phyloP scores from a whole-genome alignment of 2,329 filamentous ascomycete genomes.

The Catunica adiposa region DNA sequence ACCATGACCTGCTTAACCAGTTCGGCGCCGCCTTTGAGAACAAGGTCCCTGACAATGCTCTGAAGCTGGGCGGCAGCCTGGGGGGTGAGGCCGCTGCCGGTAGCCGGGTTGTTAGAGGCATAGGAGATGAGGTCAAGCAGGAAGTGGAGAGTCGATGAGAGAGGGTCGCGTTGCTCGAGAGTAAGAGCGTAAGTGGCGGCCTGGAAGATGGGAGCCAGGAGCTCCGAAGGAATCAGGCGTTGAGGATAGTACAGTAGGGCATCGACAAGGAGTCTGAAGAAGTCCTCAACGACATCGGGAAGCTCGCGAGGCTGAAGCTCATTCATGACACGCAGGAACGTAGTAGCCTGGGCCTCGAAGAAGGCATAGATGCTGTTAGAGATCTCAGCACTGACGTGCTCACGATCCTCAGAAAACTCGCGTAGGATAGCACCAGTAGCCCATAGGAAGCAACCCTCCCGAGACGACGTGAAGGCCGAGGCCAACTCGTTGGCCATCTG shows the following conservation, averaged over 20 bases:
- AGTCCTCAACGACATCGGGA: constrained; percentile 81
- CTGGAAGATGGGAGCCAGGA: constrained; percentile 70
- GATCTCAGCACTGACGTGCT: constrained; percentile 66
- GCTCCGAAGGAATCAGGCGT: constrained; percentile 59
- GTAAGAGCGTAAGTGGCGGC: constrained; percentile 75
- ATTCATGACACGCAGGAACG: constrained; percentile 76
- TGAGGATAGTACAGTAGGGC: constrained; percentile 85
- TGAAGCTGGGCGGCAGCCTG: constrained; percentile 53
- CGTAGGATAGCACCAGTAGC: constrained; percentile 86
- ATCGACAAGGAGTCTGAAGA: constrained; percentile 84
- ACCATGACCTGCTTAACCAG: constrained; percentile 81
- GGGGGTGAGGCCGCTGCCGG: constrained; percentile 37
- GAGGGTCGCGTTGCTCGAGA: constrained; percentile 77
- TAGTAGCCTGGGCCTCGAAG: constrained; percentile 83
- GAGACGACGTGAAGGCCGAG: constrained; percentile 65
- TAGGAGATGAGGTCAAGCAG: constrained; percentile 82
- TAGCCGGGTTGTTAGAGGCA: constrained; percentile 57
- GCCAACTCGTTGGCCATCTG: constrained; percentile 79
- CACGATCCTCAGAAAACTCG: constrained; percentile 83
- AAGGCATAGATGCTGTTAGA: constrained; percentile 83
- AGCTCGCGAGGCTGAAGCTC: constrained; percentile 60
- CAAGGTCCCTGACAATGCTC: constrained; percentile 53
- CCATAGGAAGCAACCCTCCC: constrained; percentile 97
- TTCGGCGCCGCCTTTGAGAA: constrained; percentile 53
- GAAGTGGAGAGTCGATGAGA: constrained; percentile 85